Percentiles rank a stretch among this genome's conserved stretches.
These are phyloP conservation scores for Clitopilus hobsonii DNA, from an alignment of 768 basidiomycete species.

Conservation along the genomic window DNA sequence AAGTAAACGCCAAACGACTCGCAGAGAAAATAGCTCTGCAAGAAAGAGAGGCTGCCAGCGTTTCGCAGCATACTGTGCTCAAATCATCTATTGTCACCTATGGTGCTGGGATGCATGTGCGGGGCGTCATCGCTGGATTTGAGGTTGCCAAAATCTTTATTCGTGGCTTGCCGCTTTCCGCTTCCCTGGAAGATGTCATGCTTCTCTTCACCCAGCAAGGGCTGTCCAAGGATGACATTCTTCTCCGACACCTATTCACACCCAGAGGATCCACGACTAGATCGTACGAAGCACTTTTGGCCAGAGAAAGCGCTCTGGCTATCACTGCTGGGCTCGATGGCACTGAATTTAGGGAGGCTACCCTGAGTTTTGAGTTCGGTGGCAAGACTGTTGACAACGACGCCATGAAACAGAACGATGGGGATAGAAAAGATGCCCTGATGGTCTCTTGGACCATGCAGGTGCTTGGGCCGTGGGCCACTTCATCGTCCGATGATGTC, in stretches of 20 bases:
- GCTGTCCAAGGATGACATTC: conserved; percentile 26
- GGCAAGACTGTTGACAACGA: conserved; percentile 31
- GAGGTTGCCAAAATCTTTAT: conserved; percentile 46
- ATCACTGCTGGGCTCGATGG: conserved; percentile 43
- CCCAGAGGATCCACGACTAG: not conserved
- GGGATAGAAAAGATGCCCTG: conserved; percentile 29
- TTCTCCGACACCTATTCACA: conserved; percentile 12
- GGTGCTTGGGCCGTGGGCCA: conserved; percentile 39
- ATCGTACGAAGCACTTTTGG: not conserved
- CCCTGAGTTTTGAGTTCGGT: conserved; percentile 36
- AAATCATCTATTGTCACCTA: conserved; percentile 47
- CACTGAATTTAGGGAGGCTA: conserved; percentile 39
- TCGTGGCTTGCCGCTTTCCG: conserved; percentile 37
- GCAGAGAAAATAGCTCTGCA: conserved; percentile 5
- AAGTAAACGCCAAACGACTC: not conserved
- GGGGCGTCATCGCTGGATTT: conserved; percentile 41
- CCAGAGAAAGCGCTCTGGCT: conserved; percentile 28
- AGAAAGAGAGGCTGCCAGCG: conserved; percentile 36
- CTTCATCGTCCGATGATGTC: conserved; percentile 21
- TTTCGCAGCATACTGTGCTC: conserved; percentile 37
- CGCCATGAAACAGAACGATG: conserved; percentile 31
- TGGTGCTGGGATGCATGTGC: conserved; percentile 43
- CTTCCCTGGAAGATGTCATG: conserved; percentile 32
- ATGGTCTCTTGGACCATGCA: conserved; percentile 50
- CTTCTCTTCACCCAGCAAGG: conserved; percentile 41